These are phyloP conservation scores for Saccharomycopsis amapae DNA, from an alignment of 805 yeast genomes.

Conservation along the genomic window DNA sequence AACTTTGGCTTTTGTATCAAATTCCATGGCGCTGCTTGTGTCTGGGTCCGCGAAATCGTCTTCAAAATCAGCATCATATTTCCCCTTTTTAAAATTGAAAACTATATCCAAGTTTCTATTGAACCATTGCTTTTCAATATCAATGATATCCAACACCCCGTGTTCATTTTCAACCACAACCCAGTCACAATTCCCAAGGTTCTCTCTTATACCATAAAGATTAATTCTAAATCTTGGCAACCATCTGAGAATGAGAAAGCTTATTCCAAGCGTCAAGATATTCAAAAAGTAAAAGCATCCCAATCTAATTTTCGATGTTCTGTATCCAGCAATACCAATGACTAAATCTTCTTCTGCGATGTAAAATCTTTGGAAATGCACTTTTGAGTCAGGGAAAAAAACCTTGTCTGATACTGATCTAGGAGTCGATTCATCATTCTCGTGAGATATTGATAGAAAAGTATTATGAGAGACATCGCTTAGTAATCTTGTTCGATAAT, in stretches of 20 bases:
- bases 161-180: constrained; percentile 89
- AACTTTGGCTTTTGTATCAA: constrained; percentile 30
- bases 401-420: constrained; percentile 21
- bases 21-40: constrained; percentile 22
- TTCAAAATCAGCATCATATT: constrained; percentile 23
- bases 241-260: constrained; percentile 77
- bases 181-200: constrained; percentile 85
- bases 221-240: constrained; percentile 66
- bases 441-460: constrained; percentile 2
- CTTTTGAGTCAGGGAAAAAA: constrained; percentile 37
- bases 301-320: constrained; percentile 41
- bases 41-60: constrained; percentile 23
- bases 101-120: constrained; percentile 68
- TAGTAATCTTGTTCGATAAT: constrained; percentile 16
- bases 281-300: constrained; percentile 48
- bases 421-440: constrained; percentile 16
- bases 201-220: constrained; percentile 55
- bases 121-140: constrained; percentile 53
- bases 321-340: constrained; percentile 89
- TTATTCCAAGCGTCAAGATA: constrained; percentile 57
- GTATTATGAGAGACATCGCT: constrained; percentile 20
- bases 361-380: constrained; percentile 71
- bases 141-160: constrained; percentile 68
- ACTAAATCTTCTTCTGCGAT: constrained; percentile 94
- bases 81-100: constrained; percentile 34